phyloP scores from a whole-genome alignment of 2,329 filamentous ascomycete species.

The Fusarium sp. region DNA sequence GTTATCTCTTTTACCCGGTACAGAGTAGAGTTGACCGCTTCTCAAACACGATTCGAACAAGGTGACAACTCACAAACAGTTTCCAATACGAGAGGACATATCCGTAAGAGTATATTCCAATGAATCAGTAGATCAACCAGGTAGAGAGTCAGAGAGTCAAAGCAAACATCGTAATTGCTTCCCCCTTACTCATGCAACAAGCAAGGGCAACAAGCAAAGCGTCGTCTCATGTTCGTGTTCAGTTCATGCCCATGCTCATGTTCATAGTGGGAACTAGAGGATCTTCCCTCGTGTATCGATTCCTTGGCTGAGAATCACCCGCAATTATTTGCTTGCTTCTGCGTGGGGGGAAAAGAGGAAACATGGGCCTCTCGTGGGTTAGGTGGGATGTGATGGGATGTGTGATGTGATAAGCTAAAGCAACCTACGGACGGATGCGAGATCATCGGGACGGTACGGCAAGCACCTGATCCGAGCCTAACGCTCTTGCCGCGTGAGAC shows the following conservation, averaged over 20 bases:
- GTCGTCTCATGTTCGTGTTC: constrained; percentile 1
- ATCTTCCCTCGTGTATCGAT: constrained; percentile 28
- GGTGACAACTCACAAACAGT: constrained; percentile 29
- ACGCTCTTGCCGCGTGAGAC: constrained; percentile 25
- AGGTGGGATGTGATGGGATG: constrained; percentile 2
- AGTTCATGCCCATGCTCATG: background rate
- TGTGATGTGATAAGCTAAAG: constrained; percentile 8
- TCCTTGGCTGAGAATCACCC: constrained; percentile 25
- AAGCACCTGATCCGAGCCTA: constrained; percentile 37
- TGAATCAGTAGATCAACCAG: background rate
- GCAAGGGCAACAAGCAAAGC: constrained; percentile 13
- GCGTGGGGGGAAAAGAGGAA: constrained; percentile 24
- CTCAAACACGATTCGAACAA: constrained; percentile 17
- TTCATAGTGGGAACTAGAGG: constrained; percentile 27
- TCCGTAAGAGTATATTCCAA: background rate
- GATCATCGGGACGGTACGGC: constrained; percentile 36
- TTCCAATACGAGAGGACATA: background rate
- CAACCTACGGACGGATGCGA: constrained; percentile 31
- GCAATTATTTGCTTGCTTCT: background rate
- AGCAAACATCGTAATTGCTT: constrained; percentile 16
- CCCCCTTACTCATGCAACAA: constrained; percentile 6
- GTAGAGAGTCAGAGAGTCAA: background rate
- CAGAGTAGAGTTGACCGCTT: constrained; percentile 30
- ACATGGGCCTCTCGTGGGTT: no score
- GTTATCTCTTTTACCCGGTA: constrained; percentile 21